Evolutionary conservation across 192 early-diverging fungal species (phyloP).

Genomic region (Coemansia sp.): DNA sequence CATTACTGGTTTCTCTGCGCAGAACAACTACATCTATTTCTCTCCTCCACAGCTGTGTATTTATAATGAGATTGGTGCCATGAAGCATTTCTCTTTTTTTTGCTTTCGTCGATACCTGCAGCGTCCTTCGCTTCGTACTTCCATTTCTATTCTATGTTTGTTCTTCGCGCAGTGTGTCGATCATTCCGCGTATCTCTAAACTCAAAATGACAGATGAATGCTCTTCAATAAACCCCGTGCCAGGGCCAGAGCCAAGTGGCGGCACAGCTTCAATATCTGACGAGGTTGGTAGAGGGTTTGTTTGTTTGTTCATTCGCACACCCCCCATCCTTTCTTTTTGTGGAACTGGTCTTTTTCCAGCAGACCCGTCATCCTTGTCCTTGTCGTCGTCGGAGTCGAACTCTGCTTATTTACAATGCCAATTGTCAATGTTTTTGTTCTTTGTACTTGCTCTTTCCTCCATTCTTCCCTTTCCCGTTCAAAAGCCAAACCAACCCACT

Average conservation of each 20-base stretch:
- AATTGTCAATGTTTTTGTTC: background rate
- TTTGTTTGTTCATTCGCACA: too few species aligned
- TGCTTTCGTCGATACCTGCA: background rate
- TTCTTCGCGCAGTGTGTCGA: background rate
- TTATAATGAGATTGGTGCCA: too few species aligned
- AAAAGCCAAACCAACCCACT: background rate
- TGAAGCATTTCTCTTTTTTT: background rate
- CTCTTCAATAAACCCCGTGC: background rate
- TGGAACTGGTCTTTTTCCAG: too few species aligned
- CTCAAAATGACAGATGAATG: background rate
- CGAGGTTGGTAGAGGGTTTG: constrained; percentile 1
- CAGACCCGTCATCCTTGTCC: too few species aligned
- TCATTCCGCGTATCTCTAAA: background rate
- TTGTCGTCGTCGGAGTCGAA: too few species aligned
- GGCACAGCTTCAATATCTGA: background rate
- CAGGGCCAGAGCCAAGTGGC: background rate
- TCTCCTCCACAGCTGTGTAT: too few species aligned
- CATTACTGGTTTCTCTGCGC: background rate
- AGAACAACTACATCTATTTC: background rate
- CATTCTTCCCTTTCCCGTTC: background rate
- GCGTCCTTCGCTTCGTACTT: background rate
- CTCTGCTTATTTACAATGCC: background rate
- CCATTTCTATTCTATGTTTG: background rate
- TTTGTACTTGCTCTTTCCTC: background rate
- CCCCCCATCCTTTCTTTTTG: too few species aligned